Percentiles rank a stretch among this genome's conserved stretches.
These are phyloP conservation scores for Sisymbrium irio DNA, from an alignment of 345 rosid genomes.

Conservation along the genomic window DNA sequence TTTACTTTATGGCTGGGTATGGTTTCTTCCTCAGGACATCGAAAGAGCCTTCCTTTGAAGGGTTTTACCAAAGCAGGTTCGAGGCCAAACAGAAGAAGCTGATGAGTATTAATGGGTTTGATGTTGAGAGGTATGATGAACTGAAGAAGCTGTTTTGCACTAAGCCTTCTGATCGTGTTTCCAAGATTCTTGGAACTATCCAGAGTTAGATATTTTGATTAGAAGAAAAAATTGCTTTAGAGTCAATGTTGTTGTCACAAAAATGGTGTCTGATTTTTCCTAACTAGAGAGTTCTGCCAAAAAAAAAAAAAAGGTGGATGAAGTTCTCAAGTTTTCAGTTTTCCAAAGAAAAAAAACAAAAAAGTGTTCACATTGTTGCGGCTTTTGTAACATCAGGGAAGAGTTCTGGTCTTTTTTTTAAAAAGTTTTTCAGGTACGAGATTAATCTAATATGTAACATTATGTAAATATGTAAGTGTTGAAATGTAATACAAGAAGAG, in stretches of 20 bases:
- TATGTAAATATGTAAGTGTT: neutral
- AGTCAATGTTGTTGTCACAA: slow-evolving; percentile 19
- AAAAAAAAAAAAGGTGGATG: neutral
- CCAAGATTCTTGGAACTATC: slow-evolving; percentile 33
- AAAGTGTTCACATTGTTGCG: neutral
- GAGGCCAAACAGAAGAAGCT: slow-evolving; percentile 60
- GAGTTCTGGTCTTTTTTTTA: neutral
- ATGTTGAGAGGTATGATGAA: slow-evolving; percentile 54
- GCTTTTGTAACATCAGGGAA: slow-evolving; percentile 19
- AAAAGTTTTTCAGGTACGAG: neutral
- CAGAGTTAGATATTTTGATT: slow-evolving; percentile 5
- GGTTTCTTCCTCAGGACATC: slow-evolving; percentile 85
- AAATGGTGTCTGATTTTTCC: slow-evolving; percentile 27
- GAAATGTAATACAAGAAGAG: neutral
- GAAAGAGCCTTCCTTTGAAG: slow-evolving; percentile 92
- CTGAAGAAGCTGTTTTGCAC: slow-evolving; percentile 42
- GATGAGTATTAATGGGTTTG: slow-evolving; percentile 46
- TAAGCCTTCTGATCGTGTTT: slow-evolving; percentile 22
- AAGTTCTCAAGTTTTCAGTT: slow-evolving; percentile 17
- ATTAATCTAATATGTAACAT: neutral
- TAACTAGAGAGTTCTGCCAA: neutral
- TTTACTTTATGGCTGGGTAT: slow-evolving; percentile 73
- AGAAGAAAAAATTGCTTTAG: neutral
- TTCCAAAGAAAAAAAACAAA: neutral
- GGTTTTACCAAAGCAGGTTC: slow-evolving; percentile 78